Conservation (phyloP, 2,329 filamentous ascomycete species). For the Fusarium continuum region DNA sequence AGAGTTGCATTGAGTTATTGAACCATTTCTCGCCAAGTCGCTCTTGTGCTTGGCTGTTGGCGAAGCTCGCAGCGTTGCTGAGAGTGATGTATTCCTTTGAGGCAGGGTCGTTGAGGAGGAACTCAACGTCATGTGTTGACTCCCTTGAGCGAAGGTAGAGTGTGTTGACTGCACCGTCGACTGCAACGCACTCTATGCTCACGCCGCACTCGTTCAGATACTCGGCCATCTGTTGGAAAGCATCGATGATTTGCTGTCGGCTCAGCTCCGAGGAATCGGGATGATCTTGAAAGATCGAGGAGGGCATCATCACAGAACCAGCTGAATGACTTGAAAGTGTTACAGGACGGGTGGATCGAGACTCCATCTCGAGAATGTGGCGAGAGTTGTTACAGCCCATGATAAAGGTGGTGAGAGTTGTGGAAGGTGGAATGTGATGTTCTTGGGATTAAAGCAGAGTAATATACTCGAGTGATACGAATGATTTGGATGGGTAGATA, state of each 20-base stretch:
- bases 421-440: not conserved
- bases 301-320: slow-evolving; percentile 28
- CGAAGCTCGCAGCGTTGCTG: slow-evolving; percentile 31
- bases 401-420: slow-evolving; percentile 1
- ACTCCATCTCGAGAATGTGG: slow-evolving; percentile 31
- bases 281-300: slow-evolving; percentile 28
- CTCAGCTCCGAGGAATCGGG: slow-evolving; percentile 20
- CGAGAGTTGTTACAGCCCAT: slow-evolving; percentile 36
- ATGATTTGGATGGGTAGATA: not conserved
- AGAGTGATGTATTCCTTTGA: slow-evolving; percentile 19
- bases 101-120: slow-evolving; percentile 27
- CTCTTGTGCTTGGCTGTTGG: slow-evolving; percentile 23
- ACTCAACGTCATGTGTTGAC: slow-evolving; percentile 36
- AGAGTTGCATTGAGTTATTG: slow-evolving; percentile 38
- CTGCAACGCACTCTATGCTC: slow-evolving; percentile 17
- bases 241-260: slow-evolving; percentile 19
- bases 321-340: slow-evolving; percentile 30
- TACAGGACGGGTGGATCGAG: slow-evolving; percentile 28
- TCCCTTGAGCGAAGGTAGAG: slow-evolving; percentile 30
- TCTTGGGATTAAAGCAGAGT: not conserved
- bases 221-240: slow-evolving; percentile 35
- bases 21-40: slow-evolving; percentile 36
- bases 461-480: slow-evolving; percentile 3
- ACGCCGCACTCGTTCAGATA: slow-evolving; percentile 31
- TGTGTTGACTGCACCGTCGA: slow-evolving; percentile 38